Base-by-base conservation (phyloP, 257 asterid genomes). In the Leonotis leonurus region DNA sequence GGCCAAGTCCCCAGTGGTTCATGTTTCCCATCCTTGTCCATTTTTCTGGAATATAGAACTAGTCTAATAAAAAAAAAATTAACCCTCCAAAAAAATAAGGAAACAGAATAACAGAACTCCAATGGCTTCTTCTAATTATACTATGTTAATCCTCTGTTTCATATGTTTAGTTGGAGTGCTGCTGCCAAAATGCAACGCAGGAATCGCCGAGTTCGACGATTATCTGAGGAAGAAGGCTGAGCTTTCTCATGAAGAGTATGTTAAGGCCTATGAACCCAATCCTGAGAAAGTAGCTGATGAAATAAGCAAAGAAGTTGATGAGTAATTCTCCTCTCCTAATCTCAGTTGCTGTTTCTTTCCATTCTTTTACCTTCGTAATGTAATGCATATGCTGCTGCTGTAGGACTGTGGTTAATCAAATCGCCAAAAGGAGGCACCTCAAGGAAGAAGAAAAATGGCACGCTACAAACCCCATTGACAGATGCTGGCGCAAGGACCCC, bases 251-350 rank as follows among this genome's bases (percentile, higher is more conserved):
- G 60, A 70, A 7, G 82, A 84, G 21, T 77, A 89, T 36, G 29
- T 74, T 61, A 44, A 69, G 36, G 85, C 93, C 18, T 84, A 72
- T 25, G 58, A 77, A 64, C 85, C 85, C 26, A 56, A 89, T 30
- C 97, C 95, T 10, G 89, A 79, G 62, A 67, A 67, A 1, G 56
- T 81, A 41, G 74, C 91, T 3, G 68, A 73, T 14, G 72, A 59
- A 21, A 79, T 89, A 64, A 80, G 66, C 22, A 30, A 69, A 46
- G 86, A 86, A 82, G 87, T 86, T 52, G 83, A 72, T 50, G 87
- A 79, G 97, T 89, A 65, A 74, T 84, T 68, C 6, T 12, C 26
- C 37, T 5, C 32, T 55, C 51, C n/a, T n/a, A n/a, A n/a, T 21
- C 36, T 12, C 27, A 14, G 3, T 3, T 26, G 8, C 4, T 5